Conservation (phyloP, 345 rosid species). For the Boechera retrofracta region DNA sequence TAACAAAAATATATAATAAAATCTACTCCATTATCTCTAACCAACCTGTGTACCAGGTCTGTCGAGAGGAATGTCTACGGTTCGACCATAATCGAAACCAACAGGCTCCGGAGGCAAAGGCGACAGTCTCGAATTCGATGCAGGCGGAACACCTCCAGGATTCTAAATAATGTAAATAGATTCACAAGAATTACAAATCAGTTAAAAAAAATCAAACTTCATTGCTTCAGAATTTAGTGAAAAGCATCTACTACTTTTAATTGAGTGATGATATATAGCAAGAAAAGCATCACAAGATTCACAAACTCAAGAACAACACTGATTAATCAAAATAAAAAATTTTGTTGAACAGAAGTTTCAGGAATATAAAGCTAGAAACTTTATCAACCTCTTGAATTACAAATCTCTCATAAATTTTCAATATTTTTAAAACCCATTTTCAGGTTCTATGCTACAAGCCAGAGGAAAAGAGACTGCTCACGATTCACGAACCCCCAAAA, state of each 20-base stretch:
- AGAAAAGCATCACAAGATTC: too few relatives aligned
- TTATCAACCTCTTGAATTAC: slow-evolving; percentile 10
- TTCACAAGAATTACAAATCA: slow-evolving; percentile 24
- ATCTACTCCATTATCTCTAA: slow-evolving; percentile 14
- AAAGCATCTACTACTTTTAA: too few relatives aligned
- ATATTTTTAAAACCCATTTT: not conserved
- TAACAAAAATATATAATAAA: not conserved
- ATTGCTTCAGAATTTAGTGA: too few relatives aligned
- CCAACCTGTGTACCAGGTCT: slow-evolving; percentile 50
- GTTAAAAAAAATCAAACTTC: too few relatives aligned
- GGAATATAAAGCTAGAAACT: slow-evolving; percentile 17
- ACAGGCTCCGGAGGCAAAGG: slow-evolving; percentile 98
- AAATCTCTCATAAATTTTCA: not conserved
- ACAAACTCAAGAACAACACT: slow-evolving; percentile 10
- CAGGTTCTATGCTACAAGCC: not conserved
- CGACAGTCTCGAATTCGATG: slow-evolving; percentile 84
- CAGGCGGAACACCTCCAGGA: slow-evolving; percentile 60
- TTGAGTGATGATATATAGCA: too few relatives aligned
- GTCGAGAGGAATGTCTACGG: slow-evolving; percentile 93
- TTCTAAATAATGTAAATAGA: slow-evolving; percentile 52
- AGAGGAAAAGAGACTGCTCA: too few relatives aligned
- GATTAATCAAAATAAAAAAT: not conserved
- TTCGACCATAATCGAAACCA: slow-evolving; percentile 70
- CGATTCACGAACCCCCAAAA: too few relatives aligned
- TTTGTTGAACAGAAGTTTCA: too few relatives aligned